Evolutionary conservation across 148 eudicot genomes (phyloP).

Genomic region (Dysphania ambrosioides): DNA sequence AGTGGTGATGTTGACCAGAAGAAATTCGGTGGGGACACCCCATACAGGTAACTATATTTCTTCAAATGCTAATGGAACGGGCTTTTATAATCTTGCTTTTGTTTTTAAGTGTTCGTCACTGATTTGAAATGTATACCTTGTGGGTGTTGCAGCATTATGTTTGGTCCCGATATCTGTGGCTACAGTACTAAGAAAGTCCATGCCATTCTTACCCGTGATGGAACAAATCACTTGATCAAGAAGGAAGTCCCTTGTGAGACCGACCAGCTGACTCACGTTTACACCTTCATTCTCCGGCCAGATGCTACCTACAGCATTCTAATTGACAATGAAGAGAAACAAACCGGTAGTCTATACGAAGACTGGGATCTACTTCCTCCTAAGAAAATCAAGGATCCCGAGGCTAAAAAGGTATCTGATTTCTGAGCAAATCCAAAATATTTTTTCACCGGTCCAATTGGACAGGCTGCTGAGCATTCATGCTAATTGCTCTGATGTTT

Average conservation of each 20-base stretch:
- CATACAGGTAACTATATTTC: slow-evolving; percentile 54
- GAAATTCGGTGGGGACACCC: slow-evolving; percentile 90
- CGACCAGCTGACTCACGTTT: slow-evolving; percentile 84
- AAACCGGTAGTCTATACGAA: slow-evolving; percentile 70
- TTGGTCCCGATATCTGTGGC: slow-evolving; percentile 98
- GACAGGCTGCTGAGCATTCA: neutral
- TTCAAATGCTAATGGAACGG: neutral
- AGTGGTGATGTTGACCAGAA: slow-evolving; percentile 84
- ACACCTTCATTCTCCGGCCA: slow-evolving; percentile 89
- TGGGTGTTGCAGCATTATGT: slow-evolving; percentile 74
- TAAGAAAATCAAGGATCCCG: slow-evolving; percentile 87
- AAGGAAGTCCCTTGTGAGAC: slow-evolving; percentile 98
- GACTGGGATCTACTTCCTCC: slow-evolving; percentile 92
- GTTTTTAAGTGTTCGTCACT: neutral
- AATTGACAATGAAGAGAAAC: slow-evolving; percentile 82
- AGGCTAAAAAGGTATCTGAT: slow-evolving; percentile 69
- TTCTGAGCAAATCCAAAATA: neutral
- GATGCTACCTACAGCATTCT: slow-evolving; percentile 95
- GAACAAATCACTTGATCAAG: slow-evolving; percentile 74
- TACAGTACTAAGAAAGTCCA: slow-evolving; percentile 93
- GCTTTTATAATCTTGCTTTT: neutral
- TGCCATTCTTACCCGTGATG: slow-evolving; percentile 76
- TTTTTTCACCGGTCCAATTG: neutral
- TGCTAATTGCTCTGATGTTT: slow-evolving; percentile 12
- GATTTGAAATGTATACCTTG: slow-evolving; percentile 4